A percentile compares a stretch with the other conserved stretches of the same genome.
Conservation (phyloP, 805 yeast genomes). For the Saturnispora sanitii region DNA sequence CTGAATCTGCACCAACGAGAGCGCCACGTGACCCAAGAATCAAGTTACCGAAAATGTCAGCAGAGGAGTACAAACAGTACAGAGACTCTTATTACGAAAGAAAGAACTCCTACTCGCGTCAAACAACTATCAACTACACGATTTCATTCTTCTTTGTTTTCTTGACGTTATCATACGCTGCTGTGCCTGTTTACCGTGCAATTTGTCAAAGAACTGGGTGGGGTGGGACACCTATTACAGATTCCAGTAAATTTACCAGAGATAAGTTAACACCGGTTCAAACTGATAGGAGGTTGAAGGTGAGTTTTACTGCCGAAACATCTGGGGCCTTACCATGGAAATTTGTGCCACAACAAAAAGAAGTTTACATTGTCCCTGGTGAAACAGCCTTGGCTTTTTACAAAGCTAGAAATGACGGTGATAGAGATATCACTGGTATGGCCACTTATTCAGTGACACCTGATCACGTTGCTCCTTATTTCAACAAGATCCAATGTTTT, state of each 20-base stretch:
- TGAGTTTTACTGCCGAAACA: constrained; percentile 88
- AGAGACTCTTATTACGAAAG: constrained; percentile 20
- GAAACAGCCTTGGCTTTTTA: constrained; percentile 96
- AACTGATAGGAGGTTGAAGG: constrained; percentile 66
- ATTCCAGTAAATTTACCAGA: constrained; percentile 64
- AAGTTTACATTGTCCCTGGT: constrained; percentile 88
- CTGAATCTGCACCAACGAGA: constrained; percentile 10
- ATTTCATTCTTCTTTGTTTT: constrained; percentile 61
- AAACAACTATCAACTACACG: constrained; percentile 56
- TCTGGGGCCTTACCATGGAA: constrained; percentile 90
- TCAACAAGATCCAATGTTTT: constrained; percentile 95
- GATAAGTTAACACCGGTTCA: constrained; percentile 86
- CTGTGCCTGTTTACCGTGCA: constrained; percentile 88
- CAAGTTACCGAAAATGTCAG: constrained; percentile 24
- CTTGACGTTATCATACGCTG: constrained; percentile 72
- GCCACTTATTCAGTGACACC: constrained; percentile 97
- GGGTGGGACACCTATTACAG: constrained; percentile 94
- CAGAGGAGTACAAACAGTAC: constrained; percentile 24
- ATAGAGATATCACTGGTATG: constrained; percentile 93
- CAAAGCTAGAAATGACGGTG: constrained; percentile 77
- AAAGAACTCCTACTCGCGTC: constrained; percentile 29
- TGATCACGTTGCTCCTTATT: constrained; percentile 92
- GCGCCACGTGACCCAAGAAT: constrained; percentile 10
- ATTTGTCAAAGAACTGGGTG: constrained; percentile 92
- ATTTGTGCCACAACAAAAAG: constrained; percentile 88